Evolutionary conservation across 2,329 filamentous ascomycete species (phyloP).

Genomic region (Colletotrichum higginsianum): DNA sequence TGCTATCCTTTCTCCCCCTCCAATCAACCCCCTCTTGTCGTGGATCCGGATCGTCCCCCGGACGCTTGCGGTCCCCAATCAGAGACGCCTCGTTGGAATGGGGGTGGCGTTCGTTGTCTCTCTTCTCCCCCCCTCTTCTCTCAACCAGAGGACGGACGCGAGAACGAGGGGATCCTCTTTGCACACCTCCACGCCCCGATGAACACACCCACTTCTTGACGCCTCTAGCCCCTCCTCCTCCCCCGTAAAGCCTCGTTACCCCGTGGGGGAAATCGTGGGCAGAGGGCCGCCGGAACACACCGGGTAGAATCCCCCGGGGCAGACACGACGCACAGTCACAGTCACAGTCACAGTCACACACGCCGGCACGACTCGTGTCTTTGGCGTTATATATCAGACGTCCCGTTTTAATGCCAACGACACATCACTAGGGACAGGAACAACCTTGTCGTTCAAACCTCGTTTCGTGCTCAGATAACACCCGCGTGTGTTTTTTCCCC

Average conservation of each 20-base stretch:
- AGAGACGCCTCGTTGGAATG: conserved; percentile 5
- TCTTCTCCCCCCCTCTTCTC: not conserved
- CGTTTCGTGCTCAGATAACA: too few relatives aligned
- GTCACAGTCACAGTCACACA: too few relatives aligned
- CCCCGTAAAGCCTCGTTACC: not conserved
- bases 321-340: not conserved
- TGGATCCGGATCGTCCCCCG: conserved; percentile 17
- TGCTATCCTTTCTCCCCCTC: too few relatives aligned
- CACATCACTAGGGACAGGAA: not conserved
- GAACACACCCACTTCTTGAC: conserved; percentile 5
- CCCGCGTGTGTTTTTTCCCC: too few relatives aligned
- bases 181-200: conserved; percentile 7
- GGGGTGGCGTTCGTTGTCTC: not conserved
- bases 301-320: not conserved
- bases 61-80: conserved; percentile 28
- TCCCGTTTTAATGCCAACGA: conserved; percentile 1
- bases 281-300: not conserved
- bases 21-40: not conserved
- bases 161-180: not conserved
- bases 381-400: conserved; percentile 5
- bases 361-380: not conserved
- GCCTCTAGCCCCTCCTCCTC: not conserved
- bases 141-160: not conserved
- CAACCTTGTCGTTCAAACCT: not conserved
- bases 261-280: conserved; percentile 1